phyloP scores from a whole-genome alignment of 2,329 filamentous ascomycete species.

The Fusarium pilosicola region DNA sequence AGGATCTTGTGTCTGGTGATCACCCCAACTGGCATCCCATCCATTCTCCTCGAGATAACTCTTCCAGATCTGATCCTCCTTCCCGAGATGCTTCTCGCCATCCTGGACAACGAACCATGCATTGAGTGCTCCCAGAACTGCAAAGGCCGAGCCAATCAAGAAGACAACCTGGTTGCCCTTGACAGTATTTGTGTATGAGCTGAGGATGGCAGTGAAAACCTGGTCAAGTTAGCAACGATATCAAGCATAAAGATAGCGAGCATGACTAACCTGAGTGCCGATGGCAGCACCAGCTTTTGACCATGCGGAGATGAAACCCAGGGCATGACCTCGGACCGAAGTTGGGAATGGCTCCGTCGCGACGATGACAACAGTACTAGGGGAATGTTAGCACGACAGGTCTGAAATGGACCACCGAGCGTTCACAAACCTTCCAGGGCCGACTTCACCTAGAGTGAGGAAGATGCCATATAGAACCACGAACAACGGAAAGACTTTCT shows the following conservation, averaged over 20 bases:
- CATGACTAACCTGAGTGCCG: background rate
- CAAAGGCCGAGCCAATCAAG: background rate
- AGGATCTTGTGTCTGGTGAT: background rate
- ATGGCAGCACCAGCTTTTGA: slow-evolving; percentile 10
- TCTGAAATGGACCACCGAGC: accelerated
- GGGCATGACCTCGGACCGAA: background rate
- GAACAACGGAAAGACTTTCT: background rate
- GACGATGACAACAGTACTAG: background rate
- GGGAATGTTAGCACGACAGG: accelerated
- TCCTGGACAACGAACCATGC: slow-evolving; percentile 10
- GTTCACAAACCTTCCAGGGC: background rate
- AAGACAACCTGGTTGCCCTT: slow-evolving; percentile 6
- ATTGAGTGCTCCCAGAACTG: background rate
- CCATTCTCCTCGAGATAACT: background rate
- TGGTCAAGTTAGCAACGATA: background rate
- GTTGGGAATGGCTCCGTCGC: slow-evolving; percentile 11
- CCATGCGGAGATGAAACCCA: background rate
- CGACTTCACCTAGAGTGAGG: background rate
- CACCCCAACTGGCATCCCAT: slow-evolving; percentile 4
- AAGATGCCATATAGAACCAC: background rate
- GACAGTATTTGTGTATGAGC: background rate
- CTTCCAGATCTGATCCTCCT: slow-evolving; percentile 12
- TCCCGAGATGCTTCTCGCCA: background rate
- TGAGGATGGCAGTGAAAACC: slow-evolving; percentile 2
- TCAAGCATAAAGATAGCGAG: accelerated